These are phyloP conservation scores for Yarrowia sp. DNA, from an alignment of 805 yeast species.

Conservation along the genomic window DNA sequence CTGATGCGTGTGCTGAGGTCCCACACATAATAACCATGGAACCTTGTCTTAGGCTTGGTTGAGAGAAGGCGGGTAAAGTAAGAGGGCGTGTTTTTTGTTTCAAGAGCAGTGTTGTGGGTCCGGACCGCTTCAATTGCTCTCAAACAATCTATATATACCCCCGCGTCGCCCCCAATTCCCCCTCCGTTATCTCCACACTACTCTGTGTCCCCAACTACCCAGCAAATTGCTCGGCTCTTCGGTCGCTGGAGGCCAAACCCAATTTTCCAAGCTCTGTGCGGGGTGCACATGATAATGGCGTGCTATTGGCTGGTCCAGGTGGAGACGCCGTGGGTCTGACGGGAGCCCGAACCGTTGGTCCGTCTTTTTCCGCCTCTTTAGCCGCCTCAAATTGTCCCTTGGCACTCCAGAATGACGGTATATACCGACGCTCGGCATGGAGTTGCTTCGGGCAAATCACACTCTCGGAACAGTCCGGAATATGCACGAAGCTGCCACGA, in stretches of 20 bases:
- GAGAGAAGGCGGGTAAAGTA: not conserved
- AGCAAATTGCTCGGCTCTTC: conserved; percentile 21
- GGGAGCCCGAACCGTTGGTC: not conserved
- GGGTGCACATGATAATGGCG: conserved; percentile 22
- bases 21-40: conserved; percentile 1
- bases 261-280: conserved; percentile 9
- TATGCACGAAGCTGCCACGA: conserved; percentile 13
- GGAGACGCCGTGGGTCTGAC: not conserved
- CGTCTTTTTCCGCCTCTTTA: not conserved
- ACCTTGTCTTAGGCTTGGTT: not conserved
- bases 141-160: not conserved
- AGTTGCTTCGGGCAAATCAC: conserved; percentile 6
- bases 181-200: not conserved
- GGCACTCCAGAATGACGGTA: no score
- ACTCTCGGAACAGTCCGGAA: conserved; percentile 15
- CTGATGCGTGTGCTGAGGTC: not conserved
- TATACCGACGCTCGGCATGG: not conserved
- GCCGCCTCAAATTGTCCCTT: no score
- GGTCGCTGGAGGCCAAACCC: not conserved
- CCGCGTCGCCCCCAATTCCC: no score
- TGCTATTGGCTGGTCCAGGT: conserved; percentile 15
- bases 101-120: not conserved
- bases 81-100: not conserved
- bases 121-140: not conserved
- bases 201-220: not conserved